Conservation (phyloP, 164 flowering plant species). For the Piper longum region DNA sequence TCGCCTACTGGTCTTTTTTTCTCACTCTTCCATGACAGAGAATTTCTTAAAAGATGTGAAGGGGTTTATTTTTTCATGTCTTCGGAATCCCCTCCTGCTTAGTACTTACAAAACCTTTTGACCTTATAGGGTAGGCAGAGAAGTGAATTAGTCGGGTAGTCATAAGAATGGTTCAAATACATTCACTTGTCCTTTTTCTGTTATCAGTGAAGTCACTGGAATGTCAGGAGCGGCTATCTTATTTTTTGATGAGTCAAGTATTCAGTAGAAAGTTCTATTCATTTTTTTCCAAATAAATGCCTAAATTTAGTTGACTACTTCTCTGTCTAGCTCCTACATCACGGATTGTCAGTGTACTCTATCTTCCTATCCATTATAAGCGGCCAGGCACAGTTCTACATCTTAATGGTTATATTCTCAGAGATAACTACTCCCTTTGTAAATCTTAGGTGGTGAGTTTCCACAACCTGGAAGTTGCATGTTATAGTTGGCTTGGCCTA, state of each 20-base stretch:
- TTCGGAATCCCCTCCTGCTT: too few species aligned
- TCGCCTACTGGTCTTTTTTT: too few species aligned
- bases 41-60: too few species aligned
- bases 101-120: too few species aligned
- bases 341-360: conserved; percentile 54
- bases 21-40: too few species aligned
- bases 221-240: neutral
- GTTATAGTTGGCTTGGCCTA: neutral
- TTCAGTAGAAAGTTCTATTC: neutral
- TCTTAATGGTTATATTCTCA: conserved; percentile 60
- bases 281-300: neutral
- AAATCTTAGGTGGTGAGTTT: conserved; percentile 60
- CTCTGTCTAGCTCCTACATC: conserved; percentile 49
- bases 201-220: neutral
- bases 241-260: neutral
- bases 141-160: too few species aligned
- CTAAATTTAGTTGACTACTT: neutral
- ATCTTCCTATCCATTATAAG: conserved; percentile 43
- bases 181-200: neutral
- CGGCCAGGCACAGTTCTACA: conserved; percentile 57
- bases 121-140: too few species aligned
- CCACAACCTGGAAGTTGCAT: neutral
- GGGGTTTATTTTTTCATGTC: too few species aligned
- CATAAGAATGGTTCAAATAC: neutral
- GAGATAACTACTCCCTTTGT: conserved; percentile 74